phyloP scores from a whole-genome alignment of 495 filamentous ascomycete genomes.

The Aspergillus nidulans region DNA sequence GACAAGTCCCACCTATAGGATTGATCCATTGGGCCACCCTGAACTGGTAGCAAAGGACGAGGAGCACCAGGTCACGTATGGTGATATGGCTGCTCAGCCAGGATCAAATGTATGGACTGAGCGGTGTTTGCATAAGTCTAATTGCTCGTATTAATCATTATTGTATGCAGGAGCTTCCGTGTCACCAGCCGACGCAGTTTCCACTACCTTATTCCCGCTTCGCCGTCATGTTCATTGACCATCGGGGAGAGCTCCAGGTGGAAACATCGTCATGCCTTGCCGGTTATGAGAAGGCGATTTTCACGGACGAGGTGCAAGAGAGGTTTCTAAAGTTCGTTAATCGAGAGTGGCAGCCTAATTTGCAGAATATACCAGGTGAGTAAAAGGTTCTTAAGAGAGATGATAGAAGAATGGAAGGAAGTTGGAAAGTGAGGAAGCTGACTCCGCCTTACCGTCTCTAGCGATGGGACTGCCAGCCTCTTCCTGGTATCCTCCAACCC shows the following conservation, averaged over 20 bases:
- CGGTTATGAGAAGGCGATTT: constrained; percentile 33
- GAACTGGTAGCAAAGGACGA: constrained; percentile 9
- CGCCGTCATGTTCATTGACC: constrained; percentile 38
- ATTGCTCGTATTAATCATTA: constrained; percentile 6
- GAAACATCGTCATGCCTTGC: constrained; percentile 34
- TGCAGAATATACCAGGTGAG: constrained; percentile 22
- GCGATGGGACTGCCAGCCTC: constrained; percentile 8
- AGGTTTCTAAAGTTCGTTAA: constrained; percentile 31
- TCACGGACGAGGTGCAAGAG: constrained; percentile 37
- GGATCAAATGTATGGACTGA: constrained; percentile 15
- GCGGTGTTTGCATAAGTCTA: background rate
- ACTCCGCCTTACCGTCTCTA: too few species aligned
- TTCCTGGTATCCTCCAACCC: constrained; percentile 20
- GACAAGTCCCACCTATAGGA: constrained; percentile 16
- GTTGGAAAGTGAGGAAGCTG: background rate
- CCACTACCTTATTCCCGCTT: constrained; percentile 34
- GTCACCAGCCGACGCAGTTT: constrained; percentile 14
- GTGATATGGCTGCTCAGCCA: constrained; percentile 20
- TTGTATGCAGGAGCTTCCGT: constrained; percentile 18
- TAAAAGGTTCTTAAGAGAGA: background rate
- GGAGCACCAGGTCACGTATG: constrained; percentile 17
- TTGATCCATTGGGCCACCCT: constrained; percentile 16
- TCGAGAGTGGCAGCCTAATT: constrained; percentile 17
- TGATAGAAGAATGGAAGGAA: background rate
- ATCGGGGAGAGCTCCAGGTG: constrained; percentile 31